A percentile compares a stretch with the other conserved stretches of the same genome.
Evolutionary conservation across 1,284 basidiomycete genomes (phyloP).

Genomic region (Cutaneotrichosporon cutaneum): DNA sequence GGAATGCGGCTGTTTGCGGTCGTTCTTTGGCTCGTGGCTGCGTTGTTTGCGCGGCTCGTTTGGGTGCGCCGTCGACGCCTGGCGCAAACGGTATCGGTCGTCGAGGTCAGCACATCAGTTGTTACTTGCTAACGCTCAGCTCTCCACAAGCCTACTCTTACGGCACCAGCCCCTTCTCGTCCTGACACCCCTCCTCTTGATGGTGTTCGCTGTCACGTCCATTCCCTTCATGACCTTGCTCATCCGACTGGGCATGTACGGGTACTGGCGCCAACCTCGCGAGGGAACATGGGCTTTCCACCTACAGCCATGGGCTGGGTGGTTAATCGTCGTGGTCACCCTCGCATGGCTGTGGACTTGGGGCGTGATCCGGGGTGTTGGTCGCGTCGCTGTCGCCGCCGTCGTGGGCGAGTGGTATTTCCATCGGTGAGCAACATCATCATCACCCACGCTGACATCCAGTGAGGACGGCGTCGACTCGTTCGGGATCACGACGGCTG

Average conservation of each 20-base stretch:
- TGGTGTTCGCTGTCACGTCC: slow-evolving; percentile 67
- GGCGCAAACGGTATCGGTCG: slow-evolving; percentile 63
- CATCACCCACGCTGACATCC: slow-evolving; percentile 11
- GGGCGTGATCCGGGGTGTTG: slow-evolving; percentile 77
- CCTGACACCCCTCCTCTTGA: slow-evolving; percentile 73
- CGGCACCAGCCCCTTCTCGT: slow-evolving; percentile 77
- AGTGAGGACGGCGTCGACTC: slow-evolving; percentile 56
- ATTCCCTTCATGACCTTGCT: slow-evolving; percentile 82
- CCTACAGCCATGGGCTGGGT: slow-evolving; percentile 73
- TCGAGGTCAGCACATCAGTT: slow-evolving; percentile 56
- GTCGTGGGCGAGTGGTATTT: slow-evolving; percentile 94
- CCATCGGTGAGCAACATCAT: slow-evolving; percentile 60
- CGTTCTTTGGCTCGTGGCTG: slow-evolving; percentile 67
- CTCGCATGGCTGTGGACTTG: slow-evolving; percentile 86
- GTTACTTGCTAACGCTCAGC: slow-evolving; percentile 33
- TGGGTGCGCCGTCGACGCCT: slow-evolving; percentile 63
- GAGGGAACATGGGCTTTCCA: slow-evolving; percentile 65
- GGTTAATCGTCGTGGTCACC: slow-evolving; percentile 69
- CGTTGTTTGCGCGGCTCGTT: slow-evolving; percentile 70
- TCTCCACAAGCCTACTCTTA: slow-evolving; percentile 74
- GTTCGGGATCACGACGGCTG: slow-evolving; percentile 66
- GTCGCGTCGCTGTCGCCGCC: slow-evolving; percentile 73
- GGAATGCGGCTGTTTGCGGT: slow-evolving; percentile 73
- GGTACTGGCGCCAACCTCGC: slow-evolving; percentile 58
- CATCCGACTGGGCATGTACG: slow-evolving; percentile 75